Evolutionary conservation across 768 basidiomycete genomes (phyloP).

Genomic region (Lyophyllum decastes): DNA sequence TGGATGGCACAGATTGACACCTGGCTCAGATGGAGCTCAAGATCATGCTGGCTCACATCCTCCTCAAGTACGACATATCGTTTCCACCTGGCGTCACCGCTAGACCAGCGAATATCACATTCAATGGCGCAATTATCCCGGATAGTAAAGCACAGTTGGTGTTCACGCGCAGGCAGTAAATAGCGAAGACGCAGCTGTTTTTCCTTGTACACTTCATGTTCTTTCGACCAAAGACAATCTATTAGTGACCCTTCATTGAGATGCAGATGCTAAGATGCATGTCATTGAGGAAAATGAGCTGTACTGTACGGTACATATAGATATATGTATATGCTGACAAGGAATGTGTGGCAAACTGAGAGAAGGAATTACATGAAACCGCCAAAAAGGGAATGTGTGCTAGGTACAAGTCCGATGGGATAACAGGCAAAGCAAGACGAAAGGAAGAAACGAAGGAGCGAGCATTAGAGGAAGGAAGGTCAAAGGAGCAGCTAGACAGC

Average conservation of each 20-base stretch:
- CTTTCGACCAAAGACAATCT: background rate
- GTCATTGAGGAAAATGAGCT: constrained; percentile 5
- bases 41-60: constrained; percentile 36
- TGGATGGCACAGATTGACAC: background rate
- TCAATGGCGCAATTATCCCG: constrained; percentile 36
- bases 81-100: constrained; percentile 23
- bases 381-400: constrained; percentile 13
- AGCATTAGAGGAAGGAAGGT: constrained; percentile 6
- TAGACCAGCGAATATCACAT: constrained; percentile 30
- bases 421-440: constrained; percentile 13
- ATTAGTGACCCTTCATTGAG: background rate
- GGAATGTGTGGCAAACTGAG: constrained; percentile 4
- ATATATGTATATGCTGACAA: constrained; percentile 16
- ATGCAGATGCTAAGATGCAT: constrained; percentile 2
- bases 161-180: constrained; percentile 23
- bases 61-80: constrained; percentile 33
- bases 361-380: constrained; percentile 3
- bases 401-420: constrained; percentile 25
- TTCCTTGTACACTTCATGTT: background rate
- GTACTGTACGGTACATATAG: constrained; percentile 16
- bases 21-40: constrained; percentile 34
- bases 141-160: constrained; percentile 32
- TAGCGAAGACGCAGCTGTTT: background rate
- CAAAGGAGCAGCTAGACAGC: background rate
- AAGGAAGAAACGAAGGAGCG: background rate